Evolutionary conservation across 805 yeast species (phyloP), one percentile per base, ranked within the genome.

Genomic region (Candida tibetensis): DNA sequence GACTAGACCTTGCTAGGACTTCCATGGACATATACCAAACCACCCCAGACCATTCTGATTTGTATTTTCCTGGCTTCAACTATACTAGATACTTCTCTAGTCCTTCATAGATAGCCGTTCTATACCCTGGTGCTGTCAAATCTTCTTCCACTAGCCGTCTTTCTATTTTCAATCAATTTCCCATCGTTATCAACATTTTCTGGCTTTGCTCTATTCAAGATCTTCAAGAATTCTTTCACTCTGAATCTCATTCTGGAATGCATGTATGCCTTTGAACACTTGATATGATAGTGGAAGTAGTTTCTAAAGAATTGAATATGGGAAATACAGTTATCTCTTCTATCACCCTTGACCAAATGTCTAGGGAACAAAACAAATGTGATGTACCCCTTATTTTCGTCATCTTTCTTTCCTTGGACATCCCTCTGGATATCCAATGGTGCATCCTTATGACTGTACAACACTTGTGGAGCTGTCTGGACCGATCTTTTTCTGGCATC

Each of bases 191-290:
- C 93, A 14, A 80, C 84, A 41, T 79, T 85, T 54, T 93, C 99
- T 18, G 96, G 91, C 66, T 90, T 89, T 21, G 99, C 99, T 58
- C 99, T 78, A 70, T 93, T 93, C 66, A 93, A 79, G 22, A 93
- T 91, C 73, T 93, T 93, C 58, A 90, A 77, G 71, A 90, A 93
- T 54, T 95, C 93, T 51, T 85, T 82, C 17, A 93, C 98, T 55
- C 99, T 79, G 66, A 74, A 87, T 64, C 99, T 81, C 99, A 93
- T 93, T 73, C 99, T 82, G 36, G 96, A 88, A 65, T 93, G 99
- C 82, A 93, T 81, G 67, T 86, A 93, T 25, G 99, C 98, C 73
- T 93, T 93, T 44, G 96, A 89, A 64, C 97, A 91, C 69, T 93
- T 93, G 71, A 93, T 93, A 60, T 93, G 99, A 66, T 91, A 93